Percentiles rank a stretch among this genome's conserved stretches.
Evolutionary conservation across 2,329 filamentous ascomycete genomes (phyloP).

Genomic region (Cercospora janseana): DNA sequence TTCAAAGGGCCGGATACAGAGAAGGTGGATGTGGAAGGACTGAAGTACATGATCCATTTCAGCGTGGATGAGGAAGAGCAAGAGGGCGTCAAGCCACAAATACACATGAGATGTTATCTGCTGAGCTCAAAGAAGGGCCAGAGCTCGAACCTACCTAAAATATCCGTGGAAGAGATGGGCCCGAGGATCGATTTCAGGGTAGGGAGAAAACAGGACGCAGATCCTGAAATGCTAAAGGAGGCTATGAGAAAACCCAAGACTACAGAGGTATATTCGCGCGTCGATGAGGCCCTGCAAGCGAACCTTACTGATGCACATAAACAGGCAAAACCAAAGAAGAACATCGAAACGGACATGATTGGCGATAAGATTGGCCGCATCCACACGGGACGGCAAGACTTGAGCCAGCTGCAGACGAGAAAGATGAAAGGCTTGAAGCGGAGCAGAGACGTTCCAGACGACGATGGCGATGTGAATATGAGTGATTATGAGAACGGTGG

Average conservation of each 20-base stretch:
- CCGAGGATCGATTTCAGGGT: slow-evolving; percentile 89
- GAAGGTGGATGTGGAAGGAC: slow-evolving; percentile 89
- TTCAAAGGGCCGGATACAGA: slow-evolving; percentile 79
- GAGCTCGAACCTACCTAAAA: slow-evolving; percentile 67
- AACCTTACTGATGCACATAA: slow-evolving; percentile 28
- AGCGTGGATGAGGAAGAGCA: slow-evolving; percentile 62
- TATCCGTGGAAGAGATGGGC: slow-evolving; percentile 94
- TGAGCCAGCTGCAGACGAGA: slow-evolving; percentile 81
- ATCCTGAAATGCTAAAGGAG: slow-evolving; percentile 78
- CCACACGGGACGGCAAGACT: slow-evolving; percentile 86
- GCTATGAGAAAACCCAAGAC: slow-evolving; percentile 83
- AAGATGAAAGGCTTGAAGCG: slow-evolving; percentile 99
- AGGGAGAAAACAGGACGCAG: slow-evolving; percentile 75
- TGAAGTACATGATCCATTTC: slow-evolving; percentile 86
- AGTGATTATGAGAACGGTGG: slow-evolving; percentile 41
- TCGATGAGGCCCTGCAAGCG: neutral
- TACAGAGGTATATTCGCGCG: slow-evolving; percentile 56
- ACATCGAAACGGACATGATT: slow-evolving; percentile 84
- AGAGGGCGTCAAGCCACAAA: slow-evolving; percentile 44
- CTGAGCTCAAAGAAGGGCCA: slow-evolving; percentile 76
- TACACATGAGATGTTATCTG: slow-evolving; percentile 76
- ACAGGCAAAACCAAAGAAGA: slow-evolving; percentile 78
- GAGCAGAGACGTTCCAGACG: slow-evolving; percentile 61
- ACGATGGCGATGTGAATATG: slow-evolving; percentile 54
- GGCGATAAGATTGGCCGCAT: slow-evolving; percentile 96